Base-by-base conservation (phyloP, 2,329 filamentous ascomycete species). In the Monosporascus sp. region DNA sequence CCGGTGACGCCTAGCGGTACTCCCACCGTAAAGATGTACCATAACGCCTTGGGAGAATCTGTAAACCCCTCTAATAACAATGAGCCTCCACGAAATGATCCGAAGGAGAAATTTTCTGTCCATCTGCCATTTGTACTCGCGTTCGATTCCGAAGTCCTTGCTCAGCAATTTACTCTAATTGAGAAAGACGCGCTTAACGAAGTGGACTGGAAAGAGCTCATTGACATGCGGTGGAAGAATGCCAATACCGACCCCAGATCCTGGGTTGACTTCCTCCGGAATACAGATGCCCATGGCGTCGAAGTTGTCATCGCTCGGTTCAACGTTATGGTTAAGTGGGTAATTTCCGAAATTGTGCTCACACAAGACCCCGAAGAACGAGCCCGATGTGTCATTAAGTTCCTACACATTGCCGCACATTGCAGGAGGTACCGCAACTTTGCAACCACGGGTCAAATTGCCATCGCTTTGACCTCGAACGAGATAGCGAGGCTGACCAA, bases 261-360 rank as follows among this genome's bases (percentile, higher is more conserved):
- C 22, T 94, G 89, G 89, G 89, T 93, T 11, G 85, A 90, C 44
- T 93, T 91, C 65, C 75, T 93, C 41, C 83, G 85, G 50, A 84
- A 85, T 48, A 80, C 85, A 44, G 84, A 89, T 60, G 85, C 87
- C 2, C 82, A 81, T 51, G 89, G 89, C 15, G 87, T 94, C 38
- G 89, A 93, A 65, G 86, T 94, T 22, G 88, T 92, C 47, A 89
- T 93, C 67, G 88, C 89, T 8, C 85, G 89, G 48, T 94, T 94
- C 75, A 94, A 94, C 68, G 82, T 94, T 58, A 88, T 93, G 74
- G 89, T 92, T 56, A 93, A 93, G 68, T 94, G 89, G 89, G 86
- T 84, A 27, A 81, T 91, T 27, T 93, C 89, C 1, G 88, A 93
- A 68, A 82, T 88, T 58, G 80, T 94, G 8, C 77, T 94, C 47